A percentile compares a stretch with the other conserved stretches of the same genome.
phyloP scores from a whole-genome alignment of 2,329 filamentous ascomycete genomes.

The Diaporthe nobilis region DNA sequence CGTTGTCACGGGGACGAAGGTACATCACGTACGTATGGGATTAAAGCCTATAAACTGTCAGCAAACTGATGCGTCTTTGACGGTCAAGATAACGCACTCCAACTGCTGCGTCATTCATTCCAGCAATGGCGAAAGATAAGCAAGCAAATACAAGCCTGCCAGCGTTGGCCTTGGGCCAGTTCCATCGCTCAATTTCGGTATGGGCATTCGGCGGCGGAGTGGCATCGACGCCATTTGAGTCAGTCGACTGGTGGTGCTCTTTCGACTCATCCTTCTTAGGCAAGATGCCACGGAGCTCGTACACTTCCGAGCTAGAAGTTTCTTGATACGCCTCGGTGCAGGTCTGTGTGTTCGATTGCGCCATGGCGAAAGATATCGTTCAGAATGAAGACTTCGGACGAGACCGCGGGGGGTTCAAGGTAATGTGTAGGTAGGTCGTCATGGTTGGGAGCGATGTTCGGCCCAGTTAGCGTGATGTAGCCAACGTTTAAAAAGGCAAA shows the following conservation, averaged over 20 bases:
- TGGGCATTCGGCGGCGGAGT: neutral
- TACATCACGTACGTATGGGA: conserved; percentile 1
- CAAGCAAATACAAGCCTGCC: conserved; percentile 38
- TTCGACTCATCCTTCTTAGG: neutral
- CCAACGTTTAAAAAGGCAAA: neutral
- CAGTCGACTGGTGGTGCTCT: neutral
- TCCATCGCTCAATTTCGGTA: conserved; percentile 33
- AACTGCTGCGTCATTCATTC: conserved; percentile 77
- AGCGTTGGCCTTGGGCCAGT: conserved; percentile 31
- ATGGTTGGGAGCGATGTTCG: neutral
- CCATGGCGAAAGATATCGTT: neutral
- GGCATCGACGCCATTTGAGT: neutral
- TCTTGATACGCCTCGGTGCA: neutral
- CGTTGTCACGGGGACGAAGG: neutral
- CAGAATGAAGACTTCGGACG: neutral
- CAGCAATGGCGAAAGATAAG: conserved; percentile 70
- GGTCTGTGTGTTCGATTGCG: conserved; percentile 4
- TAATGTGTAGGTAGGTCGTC: neutral
- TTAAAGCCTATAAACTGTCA: conserved; percentile 10
- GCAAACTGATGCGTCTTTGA: neutral
- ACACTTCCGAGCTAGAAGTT: neutral
- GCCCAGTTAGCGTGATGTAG: neutral
- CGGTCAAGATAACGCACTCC: conserved; percentile 63
- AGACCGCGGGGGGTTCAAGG: neutral
- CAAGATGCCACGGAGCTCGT: conserved; percentile 3